These are phyloP conservation scores for Plasmodium blacklocki DNA, from an alignment of 169 alveolate species.

Conservation along the genomic window DNA sequence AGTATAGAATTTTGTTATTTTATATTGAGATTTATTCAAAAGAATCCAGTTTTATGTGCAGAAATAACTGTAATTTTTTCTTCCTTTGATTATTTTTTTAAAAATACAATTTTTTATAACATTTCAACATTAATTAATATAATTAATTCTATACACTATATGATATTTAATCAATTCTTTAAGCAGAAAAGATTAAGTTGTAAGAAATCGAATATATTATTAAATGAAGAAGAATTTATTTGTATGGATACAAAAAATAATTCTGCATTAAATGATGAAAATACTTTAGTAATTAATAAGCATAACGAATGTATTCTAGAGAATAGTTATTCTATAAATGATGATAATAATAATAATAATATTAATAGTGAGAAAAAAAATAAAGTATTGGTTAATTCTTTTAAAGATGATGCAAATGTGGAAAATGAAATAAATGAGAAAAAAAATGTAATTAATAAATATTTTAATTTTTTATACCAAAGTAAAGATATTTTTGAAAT, in stretches of 20 bases:
- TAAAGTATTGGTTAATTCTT: not conserved
- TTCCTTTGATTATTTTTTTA: slow-evolving; percentile 58
- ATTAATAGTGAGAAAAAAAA: not conserved
- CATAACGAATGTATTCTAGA: not conserved
- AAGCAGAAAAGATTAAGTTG: slow-evolving; percentile 22
- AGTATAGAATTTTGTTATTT: slow-evolving; percentile 72
- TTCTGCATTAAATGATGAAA: not conserved
- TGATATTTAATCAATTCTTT: slow-evolving; percentile 75
- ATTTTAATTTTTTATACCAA: slow-evolving; percentile 20
- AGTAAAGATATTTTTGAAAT: slow-evolving; percentile 48
- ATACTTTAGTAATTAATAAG: not conserved
- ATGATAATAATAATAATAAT: not conserved
- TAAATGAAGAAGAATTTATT: not conserved
- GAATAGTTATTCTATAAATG: not conserved
- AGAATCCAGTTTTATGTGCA: slow-evolving; percentile 74
- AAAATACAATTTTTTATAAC: slow-evolving; percentile 55
- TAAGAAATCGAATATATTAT: slow-evolving; percentile 2
- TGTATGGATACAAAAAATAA: not conserved
- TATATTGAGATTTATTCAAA: slow-evolving; percentile 61
- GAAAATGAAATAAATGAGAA: slow-evolving; percentile 18
- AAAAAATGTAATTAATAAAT: slow-evolving; percentile 23
- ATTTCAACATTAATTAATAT: slow-evolving; percentile 46
- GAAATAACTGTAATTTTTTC: slow-evolving; percentile 70
- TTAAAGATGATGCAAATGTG: too few species aligned
- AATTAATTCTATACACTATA: slow-evolving; percentile 61